Evolutionary conservation across 495 filamentous ascomycete species (phyloP), one percentile per base, ranked within the genome.

Genomic region (Venustampulla echinocandica): DNA sequence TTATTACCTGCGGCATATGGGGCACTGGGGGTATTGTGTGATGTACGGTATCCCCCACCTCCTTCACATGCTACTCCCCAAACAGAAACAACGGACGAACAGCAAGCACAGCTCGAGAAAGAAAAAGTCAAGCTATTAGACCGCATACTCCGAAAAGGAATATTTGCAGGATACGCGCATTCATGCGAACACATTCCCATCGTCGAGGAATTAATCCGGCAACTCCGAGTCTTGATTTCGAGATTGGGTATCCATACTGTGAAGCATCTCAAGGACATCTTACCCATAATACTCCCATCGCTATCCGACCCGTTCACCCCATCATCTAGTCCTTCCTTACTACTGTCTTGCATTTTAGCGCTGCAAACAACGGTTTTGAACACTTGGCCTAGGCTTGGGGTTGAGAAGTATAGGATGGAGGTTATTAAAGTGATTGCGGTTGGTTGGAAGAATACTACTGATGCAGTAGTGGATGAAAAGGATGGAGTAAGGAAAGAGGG

Each of bases 181-280:
- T 67, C 71, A 14, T 67, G 69, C 25, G 67, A 76, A 19, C 59
- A 79, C 43, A 56, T 70, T 1, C 49, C 41, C 4, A 66, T 84
- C 20, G 75, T 74, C 3, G 53, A 64, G 10, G 64, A 82, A 14
- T 68, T 95, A 0, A 68, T 90, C 44, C 48, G 64, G 1, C 70
- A 80, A 37, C 70, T 84, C 1, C 35, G 53, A 1, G 50, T 56
- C 3, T 54, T 90, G 1, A 44, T 90, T 9, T 47, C 64, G 0
- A 73, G 73, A 20, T 70, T 95, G 57, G 81, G 76, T 13, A 73
- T 93, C 30, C 70, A 81, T 56, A 68, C 77, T 1, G 81, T 81
- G 6, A 85, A 85, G 54, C 83, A 95, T 58, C 73, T 96, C 13
- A 77, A 80, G 69, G 74, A 82, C 32, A 54, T 90, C 15, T 60